A percentile compares a stretch with the other conserved stretches of the same genome.
These are phyloP conservation scores for Bruguiera sexangula DNA, from an alignment of 345 rosid genomes.

Conservation along the genomic window DNA sequence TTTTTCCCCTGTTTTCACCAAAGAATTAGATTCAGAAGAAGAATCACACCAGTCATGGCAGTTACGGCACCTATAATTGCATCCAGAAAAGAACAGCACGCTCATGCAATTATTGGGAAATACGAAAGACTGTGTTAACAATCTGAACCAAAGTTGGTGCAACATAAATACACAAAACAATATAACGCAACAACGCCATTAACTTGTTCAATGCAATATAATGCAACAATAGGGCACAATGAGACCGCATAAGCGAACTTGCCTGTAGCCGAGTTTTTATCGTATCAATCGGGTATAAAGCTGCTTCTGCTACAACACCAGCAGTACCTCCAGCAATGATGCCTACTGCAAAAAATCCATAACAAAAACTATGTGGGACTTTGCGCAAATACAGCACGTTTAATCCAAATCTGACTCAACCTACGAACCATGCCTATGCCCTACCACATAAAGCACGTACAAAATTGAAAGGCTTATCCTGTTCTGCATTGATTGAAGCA, in stretches of 20 bases:
- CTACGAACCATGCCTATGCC: neutral
- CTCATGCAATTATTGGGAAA: neutral
- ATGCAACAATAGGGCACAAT: neutral
- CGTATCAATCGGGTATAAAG: conserved; percentile 89
- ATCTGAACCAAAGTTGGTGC: too few relatives aligned
- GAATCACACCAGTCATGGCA: too few relatives aligned
- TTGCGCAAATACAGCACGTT: neutral
- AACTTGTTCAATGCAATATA: neutral
- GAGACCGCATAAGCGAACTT: conserved; percentile 25
- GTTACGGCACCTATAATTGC: neutral
- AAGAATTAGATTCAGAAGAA: too few relatives aligned
- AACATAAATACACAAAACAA: neutral
- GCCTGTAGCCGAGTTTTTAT: conserved; percentile 96
- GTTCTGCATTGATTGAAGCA: conserved; percentile 56
- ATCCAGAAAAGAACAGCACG: neutral
- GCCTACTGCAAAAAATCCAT: conserved; percentile 58
- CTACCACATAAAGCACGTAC: conserved; percentile 65
- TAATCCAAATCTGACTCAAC: neutral
- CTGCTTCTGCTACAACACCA: conserved; percentile 91
- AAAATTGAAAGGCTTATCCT: conserved; percentile 69
- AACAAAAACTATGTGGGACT: neutral
- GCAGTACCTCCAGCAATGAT: conserved; percentile 90
- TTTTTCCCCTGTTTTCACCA: too few relatives aligned
- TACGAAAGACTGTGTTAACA: too few relatives aligned
- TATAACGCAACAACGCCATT: neutral